Percentiles rank a stretch among this genome's conserved stretches.
Evolutionary conservation across 306 rosid genomes (phyloP).

Genomic region (Lupinus albus): DNA sequence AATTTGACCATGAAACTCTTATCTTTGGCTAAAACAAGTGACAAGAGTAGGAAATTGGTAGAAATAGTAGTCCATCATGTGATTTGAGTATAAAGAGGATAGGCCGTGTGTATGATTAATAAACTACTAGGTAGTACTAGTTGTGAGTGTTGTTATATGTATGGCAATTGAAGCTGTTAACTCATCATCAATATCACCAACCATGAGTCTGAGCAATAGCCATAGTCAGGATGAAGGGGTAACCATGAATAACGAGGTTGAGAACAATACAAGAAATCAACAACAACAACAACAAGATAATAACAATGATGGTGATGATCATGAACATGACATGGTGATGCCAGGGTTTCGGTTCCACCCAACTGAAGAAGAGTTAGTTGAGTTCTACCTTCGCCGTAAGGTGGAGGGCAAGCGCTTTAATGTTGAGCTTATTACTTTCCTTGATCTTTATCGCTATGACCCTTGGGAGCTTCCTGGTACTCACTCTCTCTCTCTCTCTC

Average conservation of each 20-base stretch:
- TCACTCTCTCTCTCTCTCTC: too few relatives aligned
- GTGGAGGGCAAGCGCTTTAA: constrained; percentile 99
- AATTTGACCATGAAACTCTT: constrained; percentile 47
- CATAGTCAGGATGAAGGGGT: constrained; percentile 49
- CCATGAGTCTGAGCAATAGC: constrained; percentile 46
- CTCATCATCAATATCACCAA: constrained; percentile 37
- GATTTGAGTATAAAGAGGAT: constrained; percentile 37
- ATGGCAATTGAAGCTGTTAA: constrained; percentile 72
- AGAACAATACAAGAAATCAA: too few relatives aligned
- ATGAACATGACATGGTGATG: constrained; percentile 95
- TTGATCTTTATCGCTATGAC: constrained; percentile 99
- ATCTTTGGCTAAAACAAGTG: constrained; percentile 36
- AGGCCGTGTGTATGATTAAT: constrained; percentile 22
- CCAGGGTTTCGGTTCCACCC: constrained; percentile 98
- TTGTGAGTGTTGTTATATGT: too few relatives aligned
- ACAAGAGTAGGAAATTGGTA: constrained; percentile 3
- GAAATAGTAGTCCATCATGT: not conserved
- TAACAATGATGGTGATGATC: constrained; percentile 48
- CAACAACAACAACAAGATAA: too few relatives aligned
- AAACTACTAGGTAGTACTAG: too few relatives aligned
- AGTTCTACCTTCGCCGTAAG: constrained; percentile 99
- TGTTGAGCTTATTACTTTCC: constrained; percentile 96
- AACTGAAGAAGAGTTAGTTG: constrained; percentile 92
- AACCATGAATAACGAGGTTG: constrained; percentile 32
- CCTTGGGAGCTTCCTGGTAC: constrained; percentile 99